Evolutionary conservation across 2,329 filamentous ascomycete genomes (phyloP), one percentile per base, ranked within the genome.

Genomic region (Periconia sp.): DNA sequence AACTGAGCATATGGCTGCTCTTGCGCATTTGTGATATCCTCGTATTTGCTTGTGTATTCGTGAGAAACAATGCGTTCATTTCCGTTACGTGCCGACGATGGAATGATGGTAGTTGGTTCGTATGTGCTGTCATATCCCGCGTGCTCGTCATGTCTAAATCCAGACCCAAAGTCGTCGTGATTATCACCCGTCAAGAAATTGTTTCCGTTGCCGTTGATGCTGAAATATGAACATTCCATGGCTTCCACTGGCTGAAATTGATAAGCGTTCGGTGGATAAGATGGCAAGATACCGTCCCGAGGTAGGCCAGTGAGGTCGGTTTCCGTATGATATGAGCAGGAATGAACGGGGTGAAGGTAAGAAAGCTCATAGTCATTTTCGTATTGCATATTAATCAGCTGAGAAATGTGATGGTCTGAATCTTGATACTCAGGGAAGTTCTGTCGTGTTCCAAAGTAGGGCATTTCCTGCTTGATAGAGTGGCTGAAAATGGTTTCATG

Each of bases 1-100:
- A 96, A 82, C 64, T 89, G 82, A 0, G 93, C 92, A 68, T 97
- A 97, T 1, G 91, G 89, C 54, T 84, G 82, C 19, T 85, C 82
- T 50, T 72, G 75, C 50, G 74, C 72, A 18, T 68, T 54, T 3
- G 53, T 40, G 11, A 44, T 47, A 2, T 66, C 63, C 1, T 70
- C 65, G 6, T 50, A 54, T 14, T 56, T 52, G 15, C 17, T 56
- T 17, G 50, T 58, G 33, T 47, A 27, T 9, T 63, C 56, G 1
- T 57, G 58, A 37, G 40, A 44, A 31, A 52, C 51, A 37, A 43
- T 47, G 41, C 52, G 41, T 9, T 44, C 15, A 37, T 62, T 57
- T 19, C 65, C 59, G 20, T 56, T 55, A 1, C 65, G 66, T 1
- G 68, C 65, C 1, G 65, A 64, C 5, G 57, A 59, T 17, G 59